Evolutionary conservation across 345 rosid species (phyloP), one percentile per base, ranked within the genome.

Genomic region (Rhizophora mangle): DNA sequence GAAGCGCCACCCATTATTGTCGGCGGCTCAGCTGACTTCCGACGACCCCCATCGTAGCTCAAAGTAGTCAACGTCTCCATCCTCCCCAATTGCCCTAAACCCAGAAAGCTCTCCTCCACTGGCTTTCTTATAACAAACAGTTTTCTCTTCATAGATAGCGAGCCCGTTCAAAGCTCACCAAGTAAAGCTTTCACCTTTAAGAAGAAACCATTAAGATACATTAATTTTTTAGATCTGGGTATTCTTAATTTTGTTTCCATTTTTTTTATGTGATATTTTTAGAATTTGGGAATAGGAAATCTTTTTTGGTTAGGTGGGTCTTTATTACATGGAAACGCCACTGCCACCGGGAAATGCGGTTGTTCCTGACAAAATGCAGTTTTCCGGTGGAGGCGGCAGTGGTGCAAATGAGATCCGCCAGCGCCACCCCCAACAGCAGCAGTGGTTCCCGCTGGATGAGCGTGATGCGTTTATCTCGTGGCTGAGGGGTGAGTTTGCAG

Each of bases 401-500:
- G 43, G n/a, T 37, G 68, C 70, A 30, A 75, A 70, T 60, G 83
- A 75, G 81, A 73, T 73, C 75, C 81, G 74, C 61, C 88, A 76
- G 72, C 78, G 65, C 72, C 82, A 75, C 32, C 76, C 63, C 60
- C 79, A 77, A 18, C 85, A 51, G 68, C 78, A 73, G 21, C 74
- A 69, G 71, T 89, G 93, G 92, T 82, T 85, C 67, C 83, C 80
- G 0, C 68, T 78, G 43, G 97, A 88, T 58, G 96, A 85, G 81
- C 79, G 96, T 15, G 99, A 95, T 36, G 86, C 81, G 63, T 90
- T 92, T 49, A 89, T 92, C 67, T 81, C 85, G 18, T 95, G 99
- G 99, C 67, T 95, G 63, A 85, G 94, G 13, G 84, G 91, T 58
- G 98, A 95, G 76, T 92, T 95, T 8, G 98, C 98, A 0, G 97